Evolutionary conservation across 2,329 filamentous ascomycete species (phyloP), one percentile per base, ranked within the genome.

Genomic region (Simplicillium sp.): DNA sequence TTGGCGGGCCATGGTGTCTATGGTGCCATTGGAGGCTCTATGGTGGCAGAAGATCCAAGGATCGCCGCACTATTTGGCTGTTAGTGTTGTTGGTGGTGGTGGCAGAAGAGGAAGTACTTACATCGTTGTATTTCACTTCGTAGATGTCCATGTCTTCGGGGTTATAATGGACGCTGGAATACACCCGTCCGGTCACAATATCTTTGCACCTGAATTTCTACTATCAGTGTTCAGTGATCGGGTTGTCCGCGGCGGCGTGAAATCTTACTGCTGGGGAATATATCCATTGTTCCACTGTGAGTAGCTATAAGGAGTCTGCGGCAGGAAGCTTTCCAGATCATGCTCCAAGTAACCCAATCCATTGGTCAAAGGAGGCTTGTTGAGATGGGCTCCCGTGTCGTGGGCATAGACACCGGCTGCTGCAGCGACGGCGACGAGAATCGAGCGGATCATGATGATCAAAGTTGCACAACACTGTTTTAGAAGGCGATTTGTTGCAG

Each of bases 41-140:
- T 54, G 50, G 13, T 54, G 48, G 41, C 54, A 57, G 38, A 57
- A 49, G 41, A 53, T 44, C 53, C 53, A 57, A 17, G 49, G 45
- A 42, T 54, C 42, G 29, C 31, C 36, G 44, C 54, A 56, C 40
- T 41, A 16, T 11, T 9, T 9, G 14, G 25, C 20, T 25, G 32
- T 11, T 4, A 16, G 7, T 8, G 7, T 37, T n/a, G 31, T 8
- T 4, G 16, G n/a, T 17, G 17, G 17, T 7, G 9, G 11, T 7
- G 13, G n/a, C 6, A 15, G 25, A 12, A 25, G n/a, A n/a, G n/a
- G n/a, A n/a, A n/a, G n/a, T n/a, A 34, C 40, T 29, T 38, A 41
- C 40, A 34, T 41, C 40, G 17, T 11, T 31, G 35, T 38, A 41
- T 31, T n/a, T n/a, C n/a, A n/a, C n/a, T n/a, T n/a, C n/a, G n/a